phyloP scores from a whole-genome alignment of 768 basidiomycete genomes.

The Mycena belliarum region DNA sequence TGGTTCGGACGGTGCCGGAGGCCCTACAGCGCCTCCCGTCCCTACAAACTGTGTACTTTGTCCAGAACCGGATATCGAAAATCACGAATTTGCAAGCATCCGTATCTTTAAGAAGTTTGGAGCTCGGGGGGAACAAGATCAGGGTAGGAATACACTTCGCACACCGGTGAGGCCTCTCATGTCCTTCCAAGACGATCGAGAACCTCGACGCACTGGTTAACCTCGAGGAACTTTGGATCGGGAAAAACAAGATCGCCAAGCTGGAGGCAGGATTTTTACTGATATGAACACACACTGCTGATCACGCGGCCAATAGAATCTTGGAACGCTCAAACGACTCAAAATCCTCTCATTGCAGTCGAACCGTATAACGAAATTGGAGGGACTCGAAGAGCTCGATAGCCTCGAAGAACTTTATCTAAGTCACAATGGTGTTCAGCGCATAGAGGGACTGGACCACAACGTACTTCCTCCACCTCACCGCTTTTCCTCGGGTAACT shows the following conservation, averaged over 20 bases:
- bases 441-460: slow-evolving; percentile 80
- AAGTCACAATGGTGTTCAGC: slow-evolving; percentile 88
- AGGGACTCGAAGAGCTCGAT: slow-evolving; percentile 71
- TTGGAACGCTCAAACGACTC: slow-evolving; percentile 68
- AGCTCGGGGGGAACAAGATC: slow-evolving; percentile 92
- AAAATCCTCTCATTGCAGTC: slow-evolving; percentile 90
- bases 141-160: slow-evolving; percentile 54
- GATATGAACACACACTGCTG: background rate
- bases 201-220: slow-evolving; percentile 77
- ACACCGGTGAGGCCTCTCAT: background rate
- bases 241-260: slow-evolving; percentile 94
- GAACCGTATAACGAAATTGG: slow-evolving; percentile 88
- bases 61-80: slow-evolving; percentile 90
- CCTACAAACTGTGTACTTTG: slow-evolving; percentile 84
- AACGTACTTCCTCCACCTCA: slow-evolving; percentile 56
- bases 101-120: slow-evolving; percentile 71
- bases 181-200: slow-evolving; percentile 72
- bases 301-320: slow-evolving; percentile 49
- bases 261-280: slow-evolving; percentile 61
- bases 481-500: background rate
- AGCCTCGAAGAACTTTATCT: slow-evolving; percentile 89
- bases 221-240: slow-evolving; percentile 93
- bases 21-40: slow-evolving; percentile 56
- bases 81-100: slow-evolving; percentile 67
- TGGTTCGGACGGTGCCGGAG: slow-evolving; percentile 72